phyloP scores from a whole-genome alignment of 495 filamentous ascomycete genomes.

The Entonaema liquescens region DNA sequence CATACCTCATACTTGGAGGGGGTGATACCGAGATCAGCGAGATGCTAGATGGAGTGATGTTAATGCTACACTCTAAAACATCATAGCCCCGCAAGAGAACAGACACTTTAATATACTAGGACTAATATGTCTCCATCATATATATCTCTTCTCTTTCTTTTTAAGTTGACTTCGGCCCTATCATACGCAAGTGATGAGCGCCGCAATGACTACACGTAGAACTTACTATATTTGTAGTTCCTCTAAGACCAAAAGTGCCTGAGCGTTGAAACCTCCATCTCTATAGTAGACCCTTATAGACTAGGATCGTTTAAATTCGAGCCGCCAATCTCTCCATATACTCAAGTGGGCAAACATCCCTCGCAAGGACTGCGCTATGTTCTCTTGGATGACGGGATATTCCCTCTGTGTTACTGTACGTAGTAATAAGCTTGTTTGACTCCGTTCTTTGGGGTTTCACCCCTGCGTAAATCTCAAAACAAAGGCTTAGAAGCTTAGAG shows the following conservation, averaged over 20 bases:
- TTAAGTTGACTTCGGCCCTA: conserved; percentile 28
- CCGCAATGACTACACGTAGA: conserved; percentile 1
- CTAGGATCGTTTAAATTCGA: conserved; percentile 3
- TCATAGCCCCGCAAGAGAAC: conserved; percentile 21
- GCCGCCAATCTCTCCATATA: not conserved
- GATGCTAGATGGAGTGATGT: conserved; percentile 40
- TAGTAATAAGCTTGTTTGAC: conserved; percentile 31
- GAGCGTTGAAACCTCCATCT: conserved; percentile 24
- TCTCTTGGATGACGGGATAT: conserved; percentile 7
- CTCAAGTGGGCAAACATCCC: conserved; percentile 10
- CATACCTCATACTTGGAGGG: conserved; percentile 3
- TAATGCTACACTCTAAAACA: conserved; percentile 42
- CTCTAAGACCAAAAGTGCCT: conserved; percentile 4
- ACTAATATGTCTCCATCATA: conserved; percentile 15
- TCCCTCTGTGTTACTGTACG: conserved; percentile 16
- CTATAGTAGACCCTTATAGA: conserved; percentile 29
- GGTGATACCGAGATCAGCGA: conserved; percentile 38
- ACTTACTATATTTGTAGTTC: conserved; percentile 15
- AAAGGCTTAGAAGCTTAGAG: not conserved
- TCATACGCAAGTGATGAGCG: conserved; percentile 18
- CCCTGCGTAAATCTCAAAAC: conserved; percentile 41
- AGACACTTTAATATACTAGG: conserved; percentile 19
- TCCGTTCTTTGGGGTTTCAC: conserved; percentile 18
- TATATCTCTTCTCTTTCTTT: conserved; percentile 7
- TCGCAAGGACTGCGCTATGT: conserved; percentile 4